Percentiles rank a stretch among this genome's conserved stretches.
Conservation (phyloP, 148 eudicot genomes). For the Camellia granthamiana region DNA sequence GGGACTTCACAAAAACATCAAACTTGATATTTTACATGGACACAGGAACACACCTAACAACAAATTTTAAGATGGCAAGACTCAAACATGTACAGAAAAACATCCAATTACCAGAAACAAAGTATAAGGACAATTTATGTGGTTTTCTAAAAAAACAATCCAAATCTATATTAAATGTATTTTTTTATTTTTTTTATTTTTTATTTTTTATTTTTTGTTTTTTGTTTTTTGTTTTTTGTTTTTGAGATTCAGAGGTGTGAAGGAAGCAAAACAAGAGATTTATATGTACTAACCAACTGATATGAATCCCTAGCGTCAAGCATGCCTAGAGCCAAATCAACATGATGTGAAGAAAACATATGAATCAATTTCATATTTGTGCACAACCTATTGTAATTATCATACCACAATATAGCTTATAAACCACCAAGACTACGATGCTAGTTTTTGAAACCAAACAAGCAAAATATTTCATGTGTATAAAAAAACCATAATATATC, state of each 20-base stretch:
- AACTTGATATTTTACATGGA: not conserved
- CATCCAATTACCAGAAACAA: not conserved
- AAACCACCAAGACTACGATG: not conserved
- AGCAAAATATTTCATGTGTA: not conserved
- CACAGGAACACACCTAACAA: not conserved
- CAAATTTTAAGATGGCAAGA: not conserved
- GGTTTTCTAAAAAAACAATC: not conserved
- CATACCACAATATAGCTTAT: not conserved
- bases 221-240: too few species aligned
- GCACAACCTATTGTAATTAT: not conserved
- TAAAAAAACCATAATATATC: not conserved
- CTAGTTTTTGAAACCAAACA: slow-evolving; percentile 1
- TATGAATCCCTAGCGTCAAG: not conserved
- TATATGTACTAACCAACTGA: too few species aligned
- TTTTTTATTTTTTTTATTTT: too few species aligned
- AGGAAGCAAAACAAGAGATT: too few species aligned
- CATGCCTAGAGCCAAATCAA: not conserved
- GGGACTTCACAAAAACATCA: not conserved
- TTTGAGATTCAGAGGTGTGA: too few species aligned
- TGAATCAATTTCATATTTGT: not conserved
- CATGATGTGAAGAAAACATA: not conserved
- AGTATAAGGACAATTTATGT: not conserved
- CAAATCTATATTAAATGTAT: not conserved
- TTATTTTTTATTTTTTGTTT: too few species aligned
- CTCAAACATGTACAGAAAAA: not conserved